Conservation (phyloP, 495 filamentous ascomycete species). For the Apodospora peruviana region DNA sequence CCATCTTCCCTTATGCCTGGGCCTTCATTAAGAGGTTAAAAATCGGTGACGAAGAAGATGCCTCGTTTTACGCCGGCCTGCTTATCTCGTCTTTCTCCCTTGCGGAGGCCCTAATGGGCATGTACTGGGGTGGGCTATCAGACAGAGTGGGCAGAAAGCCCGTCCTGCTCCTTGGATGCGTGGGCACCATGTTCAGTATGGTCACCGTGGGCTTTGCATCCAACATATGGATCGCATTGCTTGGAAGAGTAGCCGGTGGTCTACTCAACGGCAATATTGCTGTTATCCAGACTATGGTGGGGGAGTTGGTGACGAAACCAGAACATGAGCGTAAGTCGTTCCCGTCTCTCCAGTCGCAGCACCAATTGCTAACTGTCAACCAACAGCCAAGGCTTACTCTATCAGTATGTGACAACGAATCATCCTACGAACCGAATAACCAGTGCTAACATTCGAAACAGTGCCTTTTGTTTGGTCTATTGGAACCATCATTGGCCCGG, state of each 20-base stretch:
- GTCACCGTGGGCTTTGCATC: constrained; percentile 76
- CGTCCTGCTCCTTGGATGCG: constrained; percentile 70
- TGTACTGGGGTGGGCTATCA: constrained; percentile 80
- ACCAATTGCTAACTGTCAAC: constrained; percentile 22
- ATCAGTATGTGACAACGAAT: constrained; percentile 36
- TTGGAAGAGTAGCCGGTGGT: constrained; percentile 71
- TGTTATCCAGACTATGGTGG: constrained; percentile 91
- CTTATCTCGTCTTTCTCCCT: constrained; percentile 81
- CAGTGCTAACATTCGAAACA: constrained; percentile 20
- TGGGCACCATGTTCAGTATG: constrained; percentile 73
- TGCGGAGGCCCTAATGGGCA: constrained; percentile 72
- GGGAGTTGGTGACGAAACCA: constrained; percentile 69
- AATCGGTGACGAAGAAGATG: constrained; percentile 60
- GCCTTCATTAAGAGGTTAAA: constrained; percentile 70
- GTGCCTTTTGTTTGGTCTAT: constrained; percentile 86
- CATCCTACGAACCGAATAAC: no score
- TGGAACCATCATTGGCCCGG: constrained; percentile 77
- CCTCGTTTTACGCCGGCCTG: constrained; percentile 77
- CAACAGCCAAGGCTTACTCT: constrained; percentile 67
- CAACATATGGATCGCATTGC: constrained; percentile 72
- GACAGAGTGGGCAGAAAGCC: constrained; percentile 83
- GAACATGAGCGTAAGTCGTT: constrained; percentile 71
- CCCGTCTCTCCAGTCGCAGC: background rate
- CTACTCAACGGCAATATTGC: constrained; percentile 83
- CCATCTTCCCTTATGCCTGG: constrained; percentile 86